Conservation (phyloP, 345 rosid genomes). For the Lepidium didymum region DNA sequence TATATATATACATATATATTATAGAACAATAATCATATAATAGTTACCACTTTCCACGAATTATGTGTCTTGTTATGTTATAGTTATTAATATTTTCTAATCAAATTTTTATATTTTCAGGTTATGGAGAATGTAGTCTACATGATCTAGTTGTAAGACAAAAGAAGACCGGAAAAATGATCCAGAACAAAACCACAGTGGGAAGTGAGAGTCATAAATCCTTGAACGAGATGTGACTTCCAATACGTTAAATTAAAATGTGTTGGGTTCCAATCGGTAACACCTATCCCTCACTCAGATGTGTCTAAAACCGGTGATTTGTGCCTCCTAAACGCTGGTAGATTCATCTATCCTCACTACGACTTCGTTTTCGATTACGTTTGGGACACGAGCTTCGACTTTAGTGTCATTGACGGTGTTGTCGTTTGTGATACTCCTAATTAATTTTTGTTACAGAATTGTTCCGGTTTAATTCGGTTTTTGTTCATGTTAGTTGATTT, state of each 20-base stretch:
- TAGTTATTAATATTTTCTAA: background rate
- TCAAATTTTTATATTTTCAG: background rate
- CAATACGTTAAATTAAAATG: background rate
- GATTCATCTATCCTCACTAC: background rate
- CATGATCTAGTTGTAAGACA: background rate
- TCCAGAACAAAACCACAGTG: constrained; percentile 17
- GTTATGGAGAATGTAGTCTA: constrained; percentile 1
- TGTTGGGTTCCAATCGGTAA: constrained; percentile 11
- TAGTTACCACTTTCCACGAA: background rate
- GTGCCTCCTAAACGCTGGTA: constrained; percentile 6
- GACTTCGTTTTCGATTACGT: constrained; percentile 2
- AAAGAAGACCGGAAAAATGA: constrained; percentile 8
- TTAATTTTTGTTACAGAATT: background rate
- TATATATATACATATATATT: background rate
- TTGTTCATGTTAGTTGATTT: background rate
- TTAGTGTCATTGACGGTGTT: background rate
- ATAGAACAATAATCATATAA: background rate
- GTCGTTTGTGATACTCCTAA: background rate
- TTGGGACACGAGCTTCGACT: constrained; percentile 15
- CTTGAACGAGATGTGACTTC: background rate
- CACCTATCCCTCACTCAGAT: background rate
- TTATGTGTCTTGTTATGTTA: background rate
- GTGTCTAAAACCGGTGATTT: background rate
- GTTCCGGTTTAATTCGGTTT: background rate
- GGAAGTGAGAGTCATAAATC: constrained; percentile 21